phyloP scores from a whole-genome alignment of 768 basidiomycete species.

The Mycena belliarum region DNA sequence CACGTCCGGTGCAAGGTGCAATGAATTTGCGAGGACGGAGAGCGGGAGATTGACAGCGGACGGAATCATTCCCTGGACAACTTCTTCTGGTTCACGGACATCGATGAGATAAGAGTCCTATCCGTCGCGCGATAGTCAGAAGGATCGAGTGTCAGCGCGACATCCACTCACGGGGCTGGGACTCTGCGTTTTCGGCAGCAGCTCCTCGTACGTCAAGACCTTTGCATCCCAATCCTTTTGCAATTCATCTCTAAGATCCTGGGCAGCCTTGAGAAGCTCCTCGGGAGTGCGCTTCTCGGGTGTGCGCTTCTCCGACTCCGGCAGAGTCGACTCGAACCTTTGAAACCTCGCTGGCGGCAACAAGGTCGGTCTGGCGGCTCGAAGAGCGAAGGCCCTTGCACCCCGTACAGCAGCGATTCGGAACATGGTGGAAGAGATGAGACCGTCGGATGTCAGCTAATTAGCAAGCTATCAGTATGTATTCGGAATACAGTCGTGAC shows the following conservation, averaged over 20 bases:
- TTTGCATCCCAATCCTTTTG: conserved; percentile 79
- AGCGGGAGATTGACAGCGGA: conserved; percentile 90
- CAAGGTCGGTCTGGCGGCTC: conserved; percentile 19
- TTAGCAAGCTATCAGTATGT: no score
- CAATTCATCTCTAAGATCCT: conserved; percentile 38
- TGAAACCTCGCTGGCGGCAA: conserved; percentile 19
- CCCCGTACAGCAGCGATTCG: conserved; percentile 10
- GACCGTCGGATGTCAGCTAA: no score
- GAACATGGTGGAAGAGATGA: conserved; percentile 9
- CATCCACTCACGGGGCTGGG: conserved; percentile 59
- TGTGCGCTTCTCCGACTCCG: conserved; percentile 22
- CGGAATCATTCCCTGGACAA: conserved; percentile 89
- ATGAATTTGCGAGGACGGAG: conserved; percentile 66
- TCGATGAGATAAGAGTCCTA: conserved; percentile 79
- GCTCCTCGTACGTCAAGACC: conserved; percentile 72
- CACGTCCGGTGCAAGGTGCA: conserved; percentile 53
- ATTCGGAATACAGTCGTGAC: no score
- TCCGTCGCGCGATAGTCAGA: background rate
- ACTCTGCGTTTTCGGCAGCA: conserved; percentile 77
- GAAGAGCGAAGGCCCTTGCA: conserved; percentile 12
- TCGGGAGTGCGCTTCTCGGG: conserved; percentile 29
- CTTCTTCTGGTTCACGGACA: conserved; percentile 92
- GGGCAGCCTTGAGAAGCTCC: conserved; percentile 31
- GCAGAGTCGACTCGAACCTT: conserved; percentile 20
- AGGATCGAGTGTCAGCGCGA: background rate